These are phyloP conservation scores for Pigoraptor vietnamica DNA, from an alignment of 78 protist species.

Conservation along the genomic window DNA sequence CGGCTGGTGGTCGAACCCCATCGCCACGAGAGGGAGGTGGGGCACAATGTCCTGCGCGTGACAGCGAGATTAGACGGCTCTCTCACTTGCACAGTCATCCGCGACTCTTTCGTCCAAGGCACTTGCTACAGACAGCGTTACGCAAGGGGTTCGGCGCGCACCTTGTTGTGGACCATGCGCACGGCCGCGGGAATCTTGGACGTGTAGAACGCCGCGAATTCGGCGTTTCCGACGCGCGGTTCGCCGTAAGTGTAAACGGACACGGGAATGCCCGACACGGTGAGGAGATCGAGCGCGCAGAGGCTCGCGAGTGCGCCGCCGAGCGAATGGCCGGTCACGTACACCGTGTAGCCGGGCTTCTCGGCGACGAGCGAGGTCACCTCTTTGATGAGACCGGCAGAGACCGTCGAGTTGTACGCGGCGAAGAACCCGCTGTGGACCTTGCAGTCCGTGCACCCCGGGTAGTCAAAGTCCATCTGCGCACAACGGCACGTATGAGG, in stretches of 20 bases:
- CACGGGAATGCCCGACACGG: not conserved
- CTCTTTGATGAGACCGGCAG: not conserved
- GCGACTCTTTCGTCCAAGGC: no score
- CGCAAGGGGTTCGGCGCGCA: not conserved
- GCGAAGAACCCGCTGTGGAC: not conserved
- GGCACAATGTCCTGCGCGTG: not conserved
- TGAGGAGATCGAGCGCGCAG: not conserved
- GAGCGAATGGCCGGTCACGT: constrained; percentile 1
- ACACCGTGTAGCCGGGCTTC: not conserved
- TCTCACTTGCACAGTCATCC: no score
- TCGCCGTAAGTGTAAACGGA: not conserved
- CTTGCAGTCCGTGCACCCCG: not conserved
- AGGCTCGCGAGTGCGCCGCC: not conserved
- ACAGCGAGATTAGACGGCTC: no score
- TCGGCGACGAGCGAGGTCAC: no score
- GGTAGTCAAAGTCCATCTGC: not conserved
- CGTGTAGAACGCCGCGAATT: not conserved
- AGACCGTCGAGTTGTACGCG: not conserved
- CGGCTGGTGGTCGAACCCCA: not conserved
- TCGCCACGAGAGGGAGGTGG: not conserved
- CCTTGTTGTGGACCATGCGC: not conserved
- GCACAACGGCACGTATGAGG: no score
- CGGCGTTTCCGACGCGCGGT: not conserved
- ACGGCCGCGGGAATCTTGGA: not conserved
- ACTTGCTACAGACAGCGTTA: not conserved